Conservation (phyloP, 495 filamentous ascomycete genomes). For the Parmelia sp. region DNA sequence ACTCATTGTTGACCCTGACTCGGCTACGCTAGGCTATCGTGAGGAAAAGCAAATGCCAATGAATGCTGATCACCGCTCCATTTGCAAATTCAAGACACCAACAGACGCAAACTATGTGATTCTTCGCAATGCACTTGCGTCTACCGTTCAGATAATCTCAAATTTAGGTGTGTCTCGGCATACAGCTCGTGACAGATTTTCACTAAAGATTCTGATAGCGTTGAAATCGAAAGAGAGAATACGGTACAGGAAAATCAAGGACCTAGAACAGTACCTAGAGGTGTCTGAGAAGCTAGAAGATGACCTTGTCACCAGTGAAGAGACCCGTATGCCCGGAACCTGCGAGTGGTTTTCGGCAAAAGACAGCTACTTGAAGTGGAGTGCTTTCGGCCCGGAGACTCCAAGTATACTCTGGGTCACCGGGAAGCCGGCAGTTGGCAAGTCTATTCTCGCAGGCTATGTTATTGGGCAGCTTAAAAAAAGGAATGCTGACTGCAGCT, state of each 20-base stretch:
- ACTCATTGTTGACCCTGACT: slow-evolving; percentile 39
- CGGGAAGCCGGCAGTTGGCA: slow-evolving; percentile 32
- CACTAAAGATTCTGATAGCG: not conserved
- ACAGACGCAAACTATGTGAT: slow-evolving; percentile 37
- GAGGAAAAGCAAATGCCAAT: slow-evolving; percentile 34
- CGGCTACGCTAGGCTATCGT: slow-evolving; percentile 39
- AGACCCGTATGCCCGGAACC: slow-evolving; percentile 32
- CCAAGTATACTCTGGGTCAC: slow-evolving; percentile 32
- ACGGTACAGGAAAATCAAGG: slow-evolving; percentile 17
- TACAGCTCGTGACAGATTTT: not conserved
- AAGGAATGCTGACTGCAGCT: slow-evolving; percentile 24
- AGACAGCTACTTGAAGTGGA: slow-evolving; percentile 29
- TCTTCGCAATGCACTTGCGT: slow-evolving; percentile 34
- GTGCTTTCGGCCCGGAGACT: slow-evolving; percentile 17
- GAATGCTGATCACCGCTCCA: slow-evolving; percentile 39
- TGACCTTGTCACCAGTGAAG: slow-evolving; percentile 32
- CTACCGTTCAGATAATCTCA: slow-evolving; percentile 17
- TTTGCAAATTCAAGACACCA: slow-evolving; percentile 42
- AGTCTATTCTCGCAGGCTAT: slow-evolving; percentile 32
- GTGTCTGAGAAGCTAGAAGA: slow-evolving; percentile 27
- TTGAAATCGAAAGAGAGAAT: slow-evolving; percentile 8
- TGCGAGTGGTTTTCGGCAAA: slow-evolving; percentile 29
- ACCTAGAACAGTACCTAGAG: slow-evolving; percentile 26
- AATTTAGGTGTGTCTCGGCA: not conserved
- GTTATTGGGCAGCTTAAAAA: slow-evolving; percentile 26